Evolutionary conservation across 2,329 filamentous ascomycete species (phyloP), one percentile per base, ranked within the genome.

Genomic region (Calonectria henricotiae): DNA sequence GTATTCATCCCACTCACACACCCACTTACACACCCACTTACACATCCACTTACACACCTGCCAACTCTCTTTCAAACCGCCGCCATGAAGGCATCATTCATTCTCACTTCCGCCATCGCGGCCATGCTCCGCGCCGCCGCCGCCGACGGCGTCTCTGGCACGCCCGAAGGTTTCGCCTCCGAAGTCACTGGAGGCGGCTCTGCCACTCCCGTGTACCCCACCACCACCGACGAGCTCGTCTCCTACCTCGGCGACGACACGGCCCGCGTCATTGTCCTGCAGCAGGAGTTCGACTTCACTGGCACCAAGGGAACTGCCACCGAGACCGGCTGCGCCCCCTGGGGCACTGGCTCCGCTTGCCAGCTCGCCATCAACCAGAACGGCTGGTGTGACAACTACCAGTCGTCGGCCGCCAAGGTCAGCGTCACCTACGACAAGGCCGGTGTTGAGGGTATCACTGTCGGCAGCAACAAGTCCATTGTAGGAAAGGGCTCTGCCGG

Each of bases 361-460:
- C 89, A 92, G 83, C 75, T 86, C 47, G 87, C 89, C 72, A 90
- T 92, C 79, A 88, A 91, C 82, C 83, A 89, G 82, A 81, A 90
- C 77, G 77, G 84, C 76, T 89, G 88, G 86, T 91, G 89, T 80
- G 82, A 79, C 66, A 90, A 90, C 82, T 89, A 91, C 79, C 83
- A 91, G 80, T 82, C 64, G 54, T 82, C 83, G 41, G 86, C 88
- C 2, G 84, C 86, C 37, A 84, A 82, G 55, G 84, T 83, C 47
- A 81, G 82, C 8, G 86, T 82, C 43, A 83, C 75, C 5, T 86
- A 85, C 70, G 86, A 90, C 81, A 89, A 87, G 66, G 88, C 88
- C 43, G 88, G 83, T 71, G 71, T 82, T 2, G 76, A 83, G 32
- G 86, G 85, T 55, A 89, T 90, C 78, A 85, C 80, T 15, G 85